phyloP scores from a whole-genome alignment of 805 yeast species.

The Metschnikowia colocasiae region DNA sequence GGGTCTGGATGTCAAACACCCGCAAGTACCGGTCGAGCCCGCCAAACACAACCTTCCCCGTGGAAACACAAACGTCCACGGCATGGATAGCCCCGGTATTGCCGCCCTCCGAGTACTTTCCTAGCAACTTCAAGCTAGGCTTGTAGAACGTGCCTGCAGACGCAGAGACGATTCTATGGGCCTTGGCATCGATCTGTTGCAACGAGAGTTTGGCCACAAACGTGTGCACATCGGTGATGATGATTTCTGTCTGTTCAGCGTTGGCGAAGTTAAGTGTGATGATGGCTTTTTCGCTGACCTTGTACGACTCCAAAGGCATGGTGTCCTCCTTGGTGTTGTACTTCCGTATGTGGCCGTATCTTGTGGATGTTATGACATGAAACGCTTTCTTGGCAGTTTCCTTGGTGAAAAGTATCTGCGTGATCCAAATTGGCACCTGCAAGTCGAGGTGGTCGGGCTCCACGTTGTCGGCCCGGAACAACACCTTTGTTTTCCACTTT shows the following conservation, averaged over 20 bases:
- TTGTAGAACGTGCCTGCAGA: slow-evolving; percentile 45
- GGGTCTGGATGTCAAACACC: slow-evolving; percentile 59
- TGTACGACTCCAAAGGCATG: slow-evolving; percentile 59
- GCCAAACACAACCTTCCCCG: slow-evolving; percentile 61
- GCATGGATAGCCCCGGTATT: slow-evolving; percentile 75
- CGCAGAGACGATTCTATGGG: slow-evolving; percentile 36
- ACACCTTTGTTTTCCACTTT: slow-evolving; percentile 19
- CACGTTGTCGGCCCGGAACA: slow-evolving; percentile 81
- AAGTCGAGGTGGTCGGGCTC: slow-evolving; percentile 73
- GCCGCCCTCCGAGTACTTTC: slow-evolving; percentile 52
- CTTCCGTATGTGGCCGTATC: slow-evolving; percentile 68
- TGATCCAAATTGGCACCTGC: slow-evolving; percentile 79
- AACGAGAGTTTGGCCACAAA: slow-evolving; percentile 54
- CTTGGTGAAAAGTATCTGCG: slow-evolving; percentile 48
- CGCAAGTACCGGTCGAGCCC: slow-evolving; percentile 86
- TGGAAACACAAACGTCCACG: slow-evolving; percentile 40
- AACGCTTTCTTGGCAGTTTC: slow-evolving; percentile 35
- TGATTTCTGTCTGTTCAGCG: slow-evolving; percentile 34
- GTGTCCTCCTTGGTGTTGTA: slow-evolving; percentile 69
- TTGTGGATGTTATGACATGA: slow-evolving; percentile 62
- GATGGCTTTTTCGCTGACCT: slow-evolving; percentile 54
- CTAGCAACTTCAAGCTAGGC: slow-evolving; percentile 51
- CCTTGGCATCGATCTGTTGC: slow-evolving; percentile 32
- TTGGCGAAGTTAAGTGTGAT: slow-evolving; percentile 38
- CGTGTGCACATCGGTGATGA: slow-evolving; percentile 72